Evolutionary conservation across 164 flowering plant genomes (phyloP), one percentile per base, ranked within the genome.

Genomic region (Tetracentron sinense): DNA sequence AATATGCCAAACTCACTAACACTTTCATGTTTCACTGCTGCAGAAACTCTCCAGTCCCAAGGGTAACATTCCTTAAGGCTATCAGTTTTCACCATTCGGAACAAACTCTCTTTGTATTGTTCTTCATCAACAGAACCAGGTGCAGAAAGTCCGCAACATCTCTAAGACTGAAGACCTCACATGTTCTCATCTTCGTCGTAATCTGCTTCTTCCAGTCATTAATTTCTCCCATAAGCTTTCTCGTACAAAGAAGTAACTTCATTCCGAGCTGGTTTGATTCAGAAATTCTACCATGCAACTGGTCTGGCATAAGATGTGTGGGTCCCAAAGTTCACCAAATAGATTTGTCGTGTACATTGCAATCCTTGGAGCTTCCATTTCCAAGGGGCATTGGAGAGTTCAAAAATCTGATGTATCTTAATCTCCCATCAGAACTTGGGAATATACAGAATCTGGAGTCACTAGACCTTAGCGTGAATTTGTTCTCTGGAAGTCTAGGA

Each of bases 391-490:
- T 81, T 28, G 80, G 74, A 27, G 66, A 74, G 28, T 76, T 85
- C 47, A 82, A 35, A 44, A 51, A 74, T 56, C 76, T 85, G 56
- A 80, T 60, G 71, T 58, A 65, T 47, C 84, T 85, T 2, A 85
- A 80, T 57, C 81, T 85, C 65, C 90, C 90, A 17, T 20, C 54
- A n/a, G 81, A 78, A 56, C 54, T 85, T 35, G 87, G 85, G 23
- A 63, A 67, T 62, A 72, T 83, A 30, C 49, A 57, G 55, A 76
- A 70, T 52, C 48, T 85, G 75, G 59, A 56, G 62, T 81, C 83
- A 12, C 75, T 85, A 51, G 87, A 85, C 54, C 67, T 85, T 20
- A 64, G 82, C 53, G 33, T 16, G n/a, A 85, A 85, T 61, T 35
- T 26, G 12, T 82, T 85, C 64, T 74, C 79, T 29, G 90, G 90